These are phyloP conservation scores for Starmerella stigmatis DNA, from an alignment of 805 yeast genomes.

Conservation along the genomic window DNA sequence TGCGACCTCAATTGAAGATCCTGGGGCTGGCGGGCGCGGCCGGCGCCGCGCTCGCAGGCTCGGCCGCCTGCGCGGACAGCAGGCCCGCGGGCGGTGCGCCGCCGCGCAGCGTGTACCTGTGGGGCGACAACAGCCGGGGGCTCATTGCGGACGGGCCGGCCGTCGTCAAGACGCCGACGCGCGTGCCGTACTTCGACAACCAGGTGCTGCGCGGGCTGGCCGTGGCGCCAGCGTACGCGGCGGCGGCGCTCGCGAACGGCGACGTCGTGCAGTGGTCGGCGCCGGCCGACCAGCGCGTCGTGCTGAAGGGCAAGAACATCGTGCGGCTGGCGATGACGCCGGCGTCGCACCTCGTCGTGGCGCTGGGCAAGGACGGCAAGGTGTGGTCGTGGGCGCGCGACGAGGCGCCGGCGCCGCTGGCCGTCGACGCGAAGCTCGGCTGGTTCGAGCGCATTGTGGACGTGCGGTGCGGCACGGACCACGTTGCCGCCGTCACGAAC, in stretches of 20 bases:
- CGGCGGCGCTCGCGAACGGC: constrained; percentile 59
- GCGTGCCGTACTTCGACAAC: constrained; percentile 56
- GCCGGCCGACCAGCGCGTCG: constrained; percentile 28
- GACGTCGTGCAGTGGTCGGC: constrained; percentile 57
- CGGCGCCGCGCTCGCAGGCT: neutral
- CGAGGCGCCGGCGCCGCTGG: constrained; percentile 1
- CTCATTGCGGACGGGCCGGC: constrained; percentile 30
- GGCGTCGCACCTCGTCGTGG: constrained; percentile 10
- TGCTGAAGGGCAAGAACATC: constrained; percentile 40
- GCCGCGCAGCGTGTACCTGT: constrained; percentile 43
- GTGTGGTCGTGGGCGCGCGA: constrained; percentile 23
- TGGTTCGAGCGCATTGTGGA: constrained; percentile 44
- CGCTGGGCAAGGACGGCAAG: constrained; percentile 35
- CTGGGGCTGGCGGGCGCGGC: neutral
- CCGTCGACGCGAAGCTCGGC: constrained; percentile 20
- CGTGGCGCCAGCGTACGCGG: constrained; percentile 37
- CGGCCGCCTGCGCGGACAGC: neutral
- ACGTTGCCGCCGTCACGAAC: constrained; percentile 52
- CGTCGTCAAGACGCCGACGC: constrained; percentile 43
- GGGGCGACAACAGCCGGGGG: constrained; percentile 46
- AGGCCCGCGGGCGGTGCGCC: neutral
- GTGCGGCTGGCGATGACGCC: constrained; percentile 23
- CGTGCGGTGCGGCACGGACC: constrained; percentile 53
- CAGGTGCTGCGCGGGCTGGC: constrained; percentile 47
- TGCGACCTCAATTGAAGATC: neutral